Evolutionary conservation across 345 rosid genomes (phyloP).

Genomic region (Acer saccharum): DNA sequence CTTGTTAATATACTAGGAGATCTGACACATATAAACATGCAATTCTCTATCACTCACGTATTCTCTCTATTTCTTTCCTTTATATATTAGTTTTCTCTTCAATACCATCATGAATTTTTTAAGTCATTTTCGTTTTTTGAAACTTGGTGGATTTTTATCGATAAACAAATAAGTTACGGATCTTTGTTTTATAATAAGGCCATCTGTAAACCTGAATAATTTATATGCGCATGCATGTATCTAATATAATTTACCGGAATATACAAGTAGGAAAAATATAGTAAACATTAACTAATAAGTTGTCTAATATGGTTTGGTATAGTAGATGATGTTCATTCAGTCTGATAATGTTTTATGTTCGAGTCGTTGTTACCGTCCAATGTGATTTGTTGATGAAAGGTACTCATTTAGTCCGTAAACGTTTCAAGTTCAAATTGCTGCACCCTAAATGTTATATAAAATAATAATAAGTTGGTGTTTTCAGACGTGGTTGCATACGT

Average conservation of each 20-base stretch:
- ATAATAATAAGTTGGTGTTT: no score
- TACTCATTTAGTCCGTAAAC: no score
- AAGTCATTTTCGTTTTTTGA: not conserved
- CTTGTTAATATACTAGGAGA: constrained; percentile 11
- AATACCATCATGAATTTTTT: not conserved
- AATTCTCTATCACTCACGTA: not conserved
- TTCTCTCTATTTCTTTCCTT: not conserved
- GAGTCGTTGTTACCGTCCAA: no score
- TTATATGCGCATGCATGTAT: not conserved
- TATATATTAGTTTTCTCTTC: not conserved
- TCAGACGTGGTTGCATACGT: not conserved
- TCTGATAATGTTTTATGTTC: no score
- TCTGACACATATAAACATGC: constrained; percentile 24
- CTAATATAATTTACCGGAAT: not conserved
- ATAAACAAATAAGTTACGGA: not conserved
- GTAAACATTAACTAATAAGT: no score
- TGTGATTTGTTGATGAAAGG: no score
- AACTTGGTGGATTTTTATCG: not conserved
- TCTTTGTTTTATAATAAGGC: not conserved
- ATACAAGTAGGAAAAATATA: no score
- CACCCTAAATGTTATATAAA: no score
- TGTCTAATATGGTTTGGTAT: no score
- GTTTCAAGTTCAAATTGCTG: no score
- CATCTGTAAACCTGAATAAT: not conserved
- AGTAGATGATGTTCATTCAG: no score